phyloP scores from a whole-genome alignment of 2,329 filamentous ascomycete genomes.

The Pseudogymnoascus sp. region DNA sequence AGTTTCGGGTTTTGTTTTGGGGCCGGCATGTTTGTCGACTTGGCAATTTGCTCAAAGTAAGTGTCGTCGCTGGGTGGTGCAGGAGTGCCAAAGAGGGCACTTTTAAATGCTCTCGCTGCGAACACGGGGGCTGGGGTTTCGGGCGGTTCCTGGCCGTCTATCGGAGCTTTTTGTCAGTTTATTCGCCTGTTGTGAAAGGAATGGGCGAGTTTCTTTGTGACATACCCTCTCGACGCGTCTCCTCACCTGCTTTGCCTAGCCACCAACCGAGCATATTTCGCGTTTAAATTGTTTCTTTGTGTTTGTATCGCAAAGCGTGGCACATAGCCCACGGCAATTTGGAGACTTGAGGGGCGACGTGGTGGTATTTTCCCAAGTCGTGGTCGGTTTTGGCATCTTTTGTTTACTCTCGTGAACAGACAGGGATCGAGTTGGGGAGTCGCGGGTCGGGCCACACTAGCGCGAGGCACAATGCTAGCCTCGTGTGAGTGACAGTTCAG shows the following conservation, averaged over 20 bases:
- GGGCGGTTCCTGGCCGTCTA: slow-evolving; percentile 39
- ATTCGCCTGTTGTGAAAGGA: neutral
- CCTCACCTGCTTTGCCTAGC: slow-evolving; percentile 23
- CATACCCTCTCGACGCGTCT: slow-evolving; percentile 16
- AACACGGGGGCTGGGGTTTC: slow-evolving; percentile 62
- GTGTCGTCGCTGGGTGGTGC: slow-evolving; percentile 30
- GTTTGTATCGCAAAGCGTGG: neutral
- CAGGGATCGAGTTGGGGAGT: neutral
- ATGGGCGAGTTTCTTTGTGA: neutral
- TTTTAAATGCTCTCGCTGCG: slow-evolving; percentile 57
- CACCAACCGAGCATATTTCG: slow-evolving; percentile 29
- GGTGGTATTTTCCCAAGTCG: neutral
- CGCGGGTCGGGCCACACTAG: slow-evolving; percentile 5
- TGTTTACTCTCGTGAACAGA: slow-evolving; percentile 20
- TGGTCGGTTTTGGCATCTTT: slow-evolving; percentile 11
- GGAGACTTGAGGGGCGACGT: slow-evolving; percentile 2
- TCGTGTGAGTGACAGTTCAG: neutral
- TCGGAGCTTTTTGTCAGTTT: neutral
- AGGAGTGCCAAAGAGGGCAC: slow-evolving; percentile 55
- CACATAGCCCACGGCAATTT: slow-evolving; percentile 11
- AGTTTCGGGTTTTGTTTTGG: neutral
- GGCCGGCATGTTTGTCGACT: slow-evolving; percentile 26
- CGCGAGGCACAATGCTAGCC: neutral
- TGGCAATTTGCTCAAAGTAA: slow-evolving; percentile 26
- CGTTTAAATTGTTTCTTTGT: neutral